Percentiles rank a stretch among this genome's conserved stretches.
Conservation (phyloP, 2,329 filamentous ascomycete species). For the Pseudocercospora pini-densiflorae region DNA sequence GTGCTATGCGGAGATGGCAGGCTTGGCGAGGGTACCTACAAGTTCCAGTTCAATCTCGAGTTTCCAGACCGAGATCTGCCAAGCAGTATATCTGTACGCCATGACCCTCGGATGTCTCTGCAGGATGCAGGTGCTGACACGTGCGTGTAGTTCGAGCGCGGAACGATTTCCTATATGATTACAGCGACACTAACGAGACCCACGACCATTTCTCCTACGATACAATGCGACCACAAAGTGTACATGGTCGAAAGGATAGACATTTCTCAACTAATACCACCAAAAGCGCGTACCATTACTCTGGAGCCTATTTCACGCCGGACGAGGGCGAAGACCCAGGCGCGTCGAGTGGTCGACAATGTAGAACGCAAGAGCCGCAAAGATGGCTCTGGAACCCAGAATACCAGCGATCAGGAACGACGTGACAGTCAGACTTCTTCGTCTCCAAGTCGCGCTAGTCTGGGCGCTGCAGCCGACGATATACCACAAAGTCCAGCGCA, state of each 20-base stretch:
- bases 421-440: constrained; percentile 35
- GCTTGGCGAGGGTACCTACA: constrained; percentile 73
- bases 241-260: constrained; percentile 82
- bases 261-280: constrained; percentile 73
- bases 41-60: constrained; percentile 76
- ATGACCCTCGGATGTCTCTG: background rate
- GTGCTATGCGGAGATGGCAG: constrained; percentile 79
- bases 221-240: constrained; percentile 80
- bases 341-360: constrained; percentile 34
- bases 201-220: constrained; percentile 79
- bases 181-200: constrained; percentile 89
- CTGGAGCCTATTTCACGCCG: constrained; percentile 83
- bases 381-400: constrained; percentile 26
- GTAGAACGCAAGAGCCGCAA: constrained; percentile 33
- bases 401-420: constrained; percentile 31
- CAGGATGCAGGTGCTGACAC: constrained; percentile 23
- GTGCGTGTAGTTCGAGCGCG: constrained; percentile 81
- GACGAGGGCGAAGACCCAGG: constrained; percentile 63
- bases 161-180: constrained; percentile 88
- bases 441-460: constrained; percentile 28
- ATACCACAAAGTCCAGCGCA: constrained; percentile 48
- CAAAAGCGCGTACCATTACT: constrained; percentile 81
- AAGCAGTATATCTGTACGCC: constrained; percentile 91
- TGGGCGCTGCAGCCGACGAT: constrained; percentile 39
- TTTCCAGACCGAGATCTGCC: constrained; percentile 73